Evolutionary conservation across 1,284 basidiomycete genomes (phyloP), one percentile per base, ranked within the genome.

Genomic region (Meira nashicola): DNA sequence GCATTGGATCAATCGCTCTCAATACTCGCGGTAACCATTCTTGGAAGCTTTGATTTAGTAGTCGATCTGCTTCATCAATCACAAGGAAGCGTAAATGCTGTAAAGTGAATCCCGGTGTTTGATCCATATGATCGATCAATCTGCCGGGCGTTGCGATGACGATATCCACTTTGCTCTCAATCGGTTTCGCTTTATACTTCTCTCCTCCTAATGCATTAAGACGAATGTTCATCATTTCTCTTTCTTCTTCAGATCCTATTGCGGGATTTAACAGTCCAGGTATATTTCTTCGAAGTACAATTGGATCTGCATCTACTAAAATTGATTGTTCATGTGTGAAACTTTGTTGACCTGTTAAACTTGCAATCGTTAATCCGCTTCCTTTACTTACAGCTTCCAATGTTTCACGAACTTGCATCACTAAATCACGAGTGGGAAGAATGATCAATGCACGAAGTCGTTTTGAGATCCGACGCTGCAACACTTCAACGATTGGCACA

Each of bases 61-160:
- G 83, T 21, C 93, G 85, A 77, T 99, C 95, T 0, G 95, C 95
- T 81, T 99, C 95, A 77, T 99, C 95, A 58, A 99, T 91, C 17
- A 98, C 92, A 58, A 98, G 81, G 79, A 92, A 98, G 25, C 94
- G 87, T 25, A 99, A 82, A 78, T 98, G 92, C 71, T 95, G 89
- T 38, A 98, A 80, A 0, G 91, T 89, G 77, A 97, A 95, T 0
- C 84, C 85, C 5, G 65, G 65, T 0, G 94, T 96, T 23, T 85
- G 87, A 44, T 86, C 86, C 12, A 98, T 80, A 78, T 98, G 94
- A 77, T 98, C 94, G 44, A 96, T 94, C 48, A 99, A 77, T 52
- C 95, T 83, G 46, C 95, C 95, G 0, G 94, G 94, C 0, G 94
- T 99, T 59, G 90, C 94, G 59, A 99, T 90, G 48, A 98, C 81